These are phyloP conservation scores for Euphorbia peplus DNA, from an alignment of 345 rosid genomes.

Conservation along the genomic window DNA sequence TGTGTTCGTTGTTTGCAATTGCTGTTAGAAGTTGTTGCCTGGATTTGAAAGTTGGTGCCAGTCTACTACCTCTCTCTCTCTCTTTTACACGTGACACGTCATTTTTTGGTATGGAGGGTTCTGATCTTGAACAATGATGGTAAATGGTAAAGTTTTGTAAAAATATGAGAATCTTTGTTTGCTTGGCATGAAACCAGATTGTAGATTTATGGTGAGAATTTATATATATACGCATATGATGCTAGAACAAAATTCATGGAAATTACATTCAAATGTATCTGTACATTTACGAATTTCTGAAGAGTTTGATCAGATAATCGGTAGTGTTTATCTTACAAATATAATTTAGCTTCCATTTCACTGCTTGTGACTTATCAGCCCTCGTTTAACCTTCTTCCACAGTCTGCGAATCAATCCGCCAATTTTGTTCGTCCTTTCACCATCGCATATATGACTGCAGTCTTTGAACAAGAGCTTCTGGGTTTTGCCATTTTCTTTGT, in stretches of 20 bases:
- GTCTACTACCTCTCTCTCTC: neutral
- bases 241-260: neutral
- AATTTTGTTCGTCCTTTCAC: slow-evolving; percentile 5
- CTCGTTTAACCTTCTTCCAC: slow-evolving; percentile 45
- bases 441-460: neutral
- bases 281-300: neutral
- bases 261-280: neutral
- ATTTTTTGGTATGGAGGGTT: neutral
- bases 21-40: too few relatives aligned
- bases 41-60: too few relatives aligned
- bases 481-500: slow-evolving; percentile 17
- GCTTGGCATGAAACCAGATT: neutral
- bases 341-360: neutral
- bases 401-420: slow-evolving; percentile 31
- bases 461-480: slow-evolving; percentile 12
- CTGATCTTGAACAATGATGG: neutral
- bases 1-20: neutral
- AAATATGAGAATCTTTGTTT: neutral
- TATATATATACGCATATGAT: neutral
- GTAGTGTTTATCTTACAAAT: neutral
- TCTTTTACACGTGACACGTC: neutral
- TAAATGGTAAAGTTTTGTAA: neutral
- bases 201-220: neutral
- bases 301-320: neutral
- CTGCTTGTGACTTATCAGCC: slow-evolving; percentile 22